A percentile compares a stretch with the other conserved stretches of the same genome.
phyloP scores from a whole-genome alignment of 2,329 filamentous ascomycete species.

The Curvularia verruculosa region DNA sequence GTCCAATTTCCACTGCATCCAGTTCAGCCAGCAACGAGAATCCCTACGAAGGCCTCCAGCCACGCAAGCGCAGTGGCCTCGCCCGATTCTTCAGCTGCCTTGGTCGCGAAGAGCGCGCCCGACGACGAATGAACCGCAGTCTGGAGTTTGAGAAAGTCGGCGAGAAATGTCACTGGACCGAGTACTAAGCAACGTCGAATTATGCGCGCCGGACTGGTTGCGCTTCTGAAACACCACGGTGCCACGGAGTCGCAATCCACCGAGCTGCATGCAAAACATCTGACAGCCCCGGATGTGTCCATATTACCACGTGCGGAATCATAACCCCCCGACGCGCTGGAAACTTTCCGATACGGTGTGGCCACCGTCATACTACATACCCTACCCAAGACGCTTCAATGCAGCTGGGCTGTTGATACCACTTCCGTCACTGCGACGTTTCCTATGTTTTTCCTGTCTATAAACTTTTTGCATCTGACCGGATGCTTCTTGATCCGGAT shows the following conservation, averaged over 20 bases:
- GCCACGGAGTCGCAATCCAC: background rate
- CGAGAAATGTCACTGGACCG: constrained; percentile 40
- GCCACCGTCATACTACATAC: no score
- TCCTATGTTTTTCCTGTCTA: constrained; percentile 15
- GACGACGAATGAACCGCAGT: constrained; percentile 25
- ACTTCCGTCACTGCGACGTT: constrained; percentile 13
- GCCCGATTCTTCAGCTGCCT: constrained; percentile 45
- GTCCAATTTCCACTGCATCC: constrained; percentile 31
- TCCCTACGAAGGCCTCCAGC: constrained; percentile 35
- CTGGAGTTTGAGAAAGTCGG: constrained; percentile 43
- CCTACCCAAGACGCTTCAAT: background rate
- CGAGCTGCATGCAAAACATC: constrained; percentile 10
- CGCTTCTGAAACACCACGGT: constrained; percentile 7
- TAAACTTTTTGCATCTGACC: background rate
- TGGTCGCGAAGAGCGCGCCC: constrained; percentile 39
- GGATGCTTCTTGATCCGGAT: background rate
- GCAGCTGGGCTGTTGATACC: background rate
- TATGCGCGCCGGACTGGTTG: background rate
- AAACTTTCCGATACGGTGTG: background rate
- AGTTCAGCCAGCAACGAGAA: constrained; percentile 20
- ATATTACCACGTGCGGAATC: background rate
- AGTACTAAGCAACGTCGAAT: constrained; percentile 25
- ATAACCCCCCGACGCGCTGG: background rate
- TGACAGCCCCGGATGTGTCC: background rate
- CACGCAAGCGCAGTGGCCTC: constrained; percentile 38